phyloP scores from a whole-genome alignment of 192 early-diverging fungal genomes.

The Phlyctochytrium bullatum region DNA sequence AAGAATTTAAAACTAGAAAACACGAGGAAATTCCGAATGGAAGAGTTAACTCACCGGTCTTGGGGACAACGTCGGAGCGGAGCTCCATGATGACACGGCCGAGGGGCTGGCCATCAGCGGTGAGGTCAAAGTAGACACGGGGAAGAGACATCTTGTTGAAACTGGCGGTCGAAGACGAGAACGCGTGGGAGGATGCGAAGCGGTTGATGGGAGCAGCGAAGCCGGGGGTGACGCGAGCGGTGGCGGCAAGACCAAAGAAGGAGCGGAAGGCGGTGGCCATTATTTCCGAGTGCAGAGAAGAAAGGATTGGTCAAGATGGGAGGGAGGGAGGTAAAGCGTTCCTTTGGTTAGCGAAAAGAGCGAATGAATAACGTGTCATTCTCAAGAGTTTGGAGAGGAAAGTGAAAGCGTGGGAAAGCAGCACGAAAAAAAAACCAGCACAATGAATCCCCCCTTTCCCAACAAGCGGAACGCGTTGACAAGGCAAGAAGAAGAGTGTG shows the following conservation, averaged over 20 bases:
- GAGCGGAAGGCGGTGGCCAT: not conserved
- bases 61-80: slow-evolving; percentile 37
- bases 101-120: slow-evolving; percentile 45
- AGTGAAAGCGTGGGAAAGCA: too few relatives aligned
- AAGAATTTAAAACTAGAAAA: slow-evolving; percentile 1
- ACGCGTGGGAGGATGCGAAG: not conserved
- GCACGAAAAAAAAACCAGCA: too few relatives aligned
- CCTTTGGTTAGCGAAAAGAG: not conserved
- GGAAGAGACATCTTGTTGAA: slow-evolving; percentile 15
- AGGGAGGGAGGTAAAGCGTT: not conserved
- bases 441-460: too few relatives aligned
- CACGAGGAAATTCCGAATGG: too few relatives aligned
- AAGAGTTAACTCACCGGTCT: slow-evolving; percentile 61
- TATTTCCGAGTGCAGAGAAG: not conserved
- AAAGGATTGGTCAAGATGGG: not conserved
- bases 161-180: not conserved
- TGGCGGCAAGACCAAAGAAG: not conserved
- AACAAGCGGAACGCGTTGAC: too few relatives aligned
- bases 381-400: too few relatives aligned
- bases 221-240: not conserved
- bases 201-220: not conserved
- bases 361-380: too few relatives aligned
- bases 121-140: slow-evolving; percentile 71
- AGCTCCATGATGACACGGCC: slow-evolving; percentile 59
- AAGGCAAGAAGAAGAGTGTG: too few relatives aligned